Evolutionary conservation across 2,329 filamentous ascomycete species (phyloP).

Genomic region (Alternaria novae-zelandiae): DNA sequence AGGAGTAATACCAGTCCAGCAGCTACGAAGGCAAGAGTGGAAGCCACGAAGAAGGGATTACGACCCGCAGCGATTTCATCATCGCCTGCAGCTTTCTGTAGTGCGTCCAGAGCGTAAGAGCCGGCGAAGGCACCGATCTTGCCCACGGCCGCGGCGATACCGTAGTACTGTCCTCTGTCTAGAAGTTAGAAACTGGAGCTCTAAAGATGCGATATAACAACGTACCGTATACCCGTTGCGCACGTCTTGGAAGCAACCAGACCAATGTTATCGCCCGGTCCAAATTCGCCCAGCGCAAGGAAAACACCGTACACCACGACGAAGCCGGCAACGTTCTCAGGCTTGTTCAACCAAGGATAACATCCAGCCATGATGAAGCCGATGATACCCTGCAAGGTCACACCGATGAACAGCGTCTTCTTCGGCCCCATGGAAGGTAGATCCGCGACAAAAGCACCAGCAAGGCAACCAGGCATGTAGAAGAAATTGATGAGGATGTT

Average conservation of each 20-base stretch:
- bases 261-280: conserved; percentile 91
- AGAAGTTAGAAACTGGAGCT: neutral
- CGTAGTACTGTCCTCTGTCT: conserved; percentile 71
- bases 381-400: conserved; percentile 74
- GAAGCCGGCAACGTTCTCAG: conserved; percentile 73
- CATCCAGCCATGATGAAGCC: conserved; percentile 89
- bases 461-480: conserved; percentile 81
- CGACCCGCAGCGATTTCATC: conserved; percentile 65
- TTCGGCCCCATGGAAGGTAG: conserved; percentile 72
- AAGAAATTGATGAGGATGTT: conserved; percentile 88
- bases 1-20: conserved; percentile 69
- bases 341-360: conserved; percentile 72
- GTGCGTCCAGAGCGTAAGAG: conserved; percentile 78
- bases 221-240: conserved; percentile 75
- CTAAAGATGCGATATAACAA: neutral
- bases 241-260: conserved; percentile 85
- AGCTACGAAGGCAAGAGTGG: conserved; percentile 75
- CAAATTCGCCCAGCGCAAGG: conserved; percentile 77
- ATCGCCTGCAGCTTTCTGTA: conserved; percentile 50
- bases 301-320: conserved; percentile 82
- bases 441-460: conserved; percentile 79
- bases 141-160: conserved; percentile 73
- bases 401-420: conserved; percentile 73
- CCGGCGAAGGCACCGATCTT: conserved; percentile 87
- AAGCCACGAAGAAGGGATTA: conserved; percentile 89